Evolutionary conservation across 2,329 filamentous ascomycete species (phyloP), one percentile per base, ranked within the genome.

Genomic region (Metarhizium guizhouense): DNA sequence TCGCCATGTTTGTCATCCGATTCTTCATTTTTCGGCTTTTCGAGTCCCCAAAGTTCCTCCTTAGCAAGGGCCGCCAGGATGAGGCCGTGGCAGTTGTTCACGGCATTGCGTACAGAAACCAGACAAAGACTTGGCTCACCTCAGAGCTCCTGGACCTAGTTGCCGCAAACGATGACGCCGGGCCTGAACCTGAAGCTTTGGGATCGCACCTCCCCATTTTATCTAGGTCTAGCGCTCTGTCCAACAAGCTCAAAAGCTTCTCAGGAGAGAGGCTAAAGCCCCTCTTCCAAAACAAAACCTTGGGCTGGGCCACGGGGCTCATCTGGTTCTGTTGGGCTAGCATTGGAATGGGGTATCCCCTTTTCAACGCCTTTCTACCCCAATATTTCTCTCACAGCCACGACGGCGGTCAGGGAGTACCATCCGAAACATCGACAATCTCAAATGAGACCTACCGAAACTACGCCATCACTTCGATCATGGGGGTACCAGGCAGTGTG

Each of bases 341-440:
- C 14, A 92, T 95, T 61, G 90, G 90, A 57, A 87, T 95, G 83
- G 89, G 85, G 3, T 95, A 93, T 65, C 90, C 89, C 1, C 80
- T 95, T 2, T 95, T 93, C 79, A 94, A 94, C 69, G 87, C 88
- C 53, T 95, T 95, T 72, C 78, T 95, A n/a, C 90, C 90, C 0
- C 88, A 94, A 62, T 94, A 94, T 65, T 82, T 95, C 57, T 81
- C 84, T 29, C 69, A 65, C 40, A 80, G 83, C 55, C 79, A 82
- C 30, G 71, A 71, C 38, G 74, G 60, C 13, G 66, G 60, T 36
- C 18, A 42, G 16, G 29, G 38, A 14, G 18, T 29, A n/a, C 61
- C 66, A 14, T 66, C 66, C 34, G 66, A 72, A 51, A 67, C 66
- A 10, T 64, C 68, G 29, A 61, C 65, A 30, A 74, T 79, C 54